Evolutionary conservation across 441 rosid genomes (phyloP).

Genomic region (Pelargonium australe): DNA sequence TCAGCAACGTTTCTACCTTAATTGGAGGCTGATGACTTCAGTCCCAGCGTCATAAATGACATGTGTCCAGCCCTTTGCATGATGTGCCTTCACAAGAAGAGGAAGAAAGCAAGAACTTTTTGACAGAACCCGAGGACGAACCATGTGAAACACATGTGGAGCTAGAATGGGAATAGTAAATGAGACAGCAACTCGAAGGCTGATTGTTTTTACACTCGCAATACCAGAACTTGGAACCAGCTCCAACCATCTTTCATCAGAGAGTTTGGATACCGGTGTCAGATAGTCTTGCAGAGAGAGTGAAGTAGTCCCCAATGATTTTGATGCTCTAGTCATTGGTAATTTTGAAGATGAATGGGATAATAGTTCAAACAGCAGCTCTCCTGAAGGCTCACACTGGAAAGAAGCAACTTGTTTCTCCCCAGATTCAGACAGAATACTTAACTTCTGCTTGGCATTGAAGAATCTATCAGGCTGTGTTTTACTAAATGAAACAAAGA

Average conservation of each 20-base stretch:
- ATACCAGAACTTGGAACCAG: constrained; percentile 38
- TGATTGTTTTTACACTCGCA: constrained; percentile 39
- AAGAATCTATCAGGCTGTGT: constrained; percentile 54
- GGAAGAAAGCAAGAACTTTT: constrained; percentile 12
- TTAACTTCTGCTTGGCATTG: constrained; percentile 46
- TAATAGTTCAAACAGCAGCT: constrained; percentile 60
- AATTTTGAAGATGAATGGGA: constrained; percentile 38
- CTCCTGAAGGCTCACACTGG: constrained; percentile 73
- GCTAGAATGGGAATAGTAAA: constrained; percentile 49
- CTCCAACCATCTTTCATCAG: constrained; percentile 72
- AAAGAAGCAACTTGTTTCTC: constrained; percentile 60
- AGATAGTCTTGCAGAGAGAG: constrained; percentile 49
- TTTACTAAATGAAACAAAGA: constrained; percentile 52
- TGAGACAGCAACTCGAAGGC: constrained; percentile 58
- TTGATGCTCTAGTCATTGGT: constrained; percentile 25
- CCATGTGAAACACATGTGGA: constrained; percentile 48
- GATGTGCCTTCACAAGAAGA: constrained; percentile 29
- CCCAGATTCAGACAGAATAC: constrained; percentile 49
- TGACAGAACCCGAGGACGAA: constrained; percentile 22
- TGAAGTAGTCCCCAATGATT: constrained; percentile 48
- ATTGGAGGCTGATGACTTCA: constrained; percentile 58
- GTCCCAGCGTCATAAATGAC: constrained; percentile 45
- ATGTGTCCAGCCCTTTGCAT: constrained; percentile 26
- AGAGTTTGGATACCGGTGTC: constrained; percentile 50
- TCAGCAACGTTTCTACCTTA: constrained; percentile 24